Percentiles rank a stretch among this genome's conserved stretches.
Evolutionary conservation across 1,284 basidiomycete genomes (phyloP).

Genomic region (Rhodotorula glutinis): DNA sequence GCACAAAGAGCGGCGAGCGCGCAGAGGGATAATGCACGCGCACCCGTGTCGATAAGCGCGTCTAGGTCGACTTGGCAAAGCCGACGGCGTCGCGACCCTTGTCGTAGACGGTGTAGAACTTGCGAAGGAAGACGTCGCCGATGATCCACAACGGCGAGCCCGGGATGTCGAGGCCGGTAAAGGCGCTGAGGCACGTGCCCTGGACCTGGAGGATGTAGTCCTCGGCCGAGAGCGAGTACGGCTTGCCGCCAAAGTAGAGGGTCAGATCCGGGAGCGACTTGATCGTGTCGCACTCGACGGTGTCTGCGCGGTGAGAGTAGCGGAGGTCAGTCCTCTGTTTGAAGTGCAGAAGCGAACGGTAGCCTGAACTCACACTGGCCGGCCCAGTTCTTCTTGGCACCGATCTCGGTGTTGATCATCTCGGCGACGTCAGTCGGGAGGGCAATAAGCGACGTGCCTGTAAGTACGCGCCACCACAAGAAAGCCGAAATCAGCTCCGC

Average conservation of each 20-base stretch:
- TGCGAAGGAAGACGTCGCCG: slow-evolving; percentile 48
- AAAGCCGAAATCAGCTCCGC: slow-evolving; percentile 1
- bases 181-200: slow-evolving; percentile 90
- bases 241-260: slow-evolving; percentile 76
- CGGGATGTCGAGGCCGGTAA: slow-evolving; percentile 86
- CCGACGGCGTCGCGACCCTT: slow-evolving; percentile 59
- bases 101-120: slow-evolving; percentile 87
- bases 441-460: slow-evolving; percentile 84
- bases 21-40: too few relatives aligned
- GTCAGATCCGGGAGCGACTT: slow-evolving; percentile 78
- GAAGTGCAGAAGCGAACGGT: too few relatives aligned
- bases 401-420: slow-evolving; percentile 87
- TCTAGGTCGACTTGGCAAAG: slow-evolving; percentile 61
- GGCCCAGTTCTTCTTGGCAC: slow-evolving; percentile 61
- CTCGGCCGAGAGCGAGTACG: slow-evolving; percentile 47
- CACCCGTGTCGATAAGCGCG: too few relatives aligned
- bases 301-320: slow-evolving; percentile 60
- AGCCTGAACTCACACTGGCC: slow-evolving; percentile 13
- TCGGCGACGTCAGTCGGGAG: slow-evolving; percentile 93
- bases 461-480: slow-evolving; percentile 15
- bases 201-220: slow-evolving; percentile 78
- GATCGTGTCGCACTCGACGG: slow-evolving; percentile 83
- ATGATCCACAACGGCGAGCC: slow-evolving; percentile 82
- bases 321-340: not conserved
- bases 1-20: too few relatives aligned